Percentiles rank a stretch among this genome's conserved stretches.
Conservation (phyloP, 768 basidiomycete genomes). For the Xerocomus brunneocitrinus region DNA sequence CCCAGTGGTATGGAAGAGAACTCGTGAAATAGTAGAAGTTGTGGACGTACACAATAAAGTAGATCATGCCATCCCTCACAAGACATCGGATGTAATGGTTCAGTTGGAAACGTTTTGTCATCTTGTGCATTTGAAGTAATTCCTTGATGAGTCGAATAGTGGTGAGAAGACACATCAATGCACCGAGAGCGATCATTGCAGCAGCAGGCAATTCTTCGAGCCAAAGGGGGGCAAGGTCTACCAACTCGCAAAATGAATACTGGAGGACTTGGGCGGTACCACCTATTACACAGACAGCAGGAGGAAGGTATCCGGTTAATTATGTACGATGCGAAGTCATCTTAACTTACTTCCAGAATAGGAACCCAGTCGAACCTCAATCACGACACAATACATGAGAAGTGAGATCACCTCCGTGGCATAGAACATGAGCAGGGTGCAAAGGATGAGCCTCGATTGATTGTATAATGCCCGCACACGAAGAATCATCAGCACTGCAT, state of each 20-base stretch:
- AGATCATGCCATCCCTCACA: background rate
- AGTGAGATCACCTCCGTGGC: background rate
- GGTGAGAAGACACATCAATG: background rate
- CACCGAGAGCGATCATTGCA: too few species aligned
- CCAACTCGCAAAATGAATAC: background rate
- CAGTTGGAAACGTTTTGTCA: background rate
- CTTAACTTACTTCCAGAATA: background rate
- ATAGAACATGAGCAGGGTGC: background rate
- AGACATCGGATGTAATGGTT: background rate
- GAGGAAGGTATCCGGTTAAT: background rate
- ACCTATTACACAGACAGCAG: background rate
- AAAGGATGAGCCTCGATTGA: background rate
- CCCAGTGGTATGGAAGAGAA: background rate
- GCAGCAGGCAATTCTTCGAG: too few species aligned
- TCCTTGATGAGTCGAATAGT: background rate
- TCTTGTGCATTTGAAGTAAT: background rate
- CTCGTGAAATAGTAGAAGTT: background rate
- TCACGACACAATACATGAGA: background rate
- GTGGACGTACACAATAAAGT: constrained; percentile 1
- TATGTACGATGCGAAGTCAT: background rate
- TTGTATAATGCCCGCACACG: constrained; percentile 3
- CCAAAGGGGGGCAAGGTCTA: too few species aligned
- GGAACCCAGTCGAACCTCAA: background rate
- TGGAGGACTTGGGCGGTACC: background rate
- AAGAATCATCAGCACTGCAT: background rate